Evolutionary conservation across 2,329 filamentous ascomycete species (phyloP).

Genomic region (Talaromyces verruculosus): DNA sequence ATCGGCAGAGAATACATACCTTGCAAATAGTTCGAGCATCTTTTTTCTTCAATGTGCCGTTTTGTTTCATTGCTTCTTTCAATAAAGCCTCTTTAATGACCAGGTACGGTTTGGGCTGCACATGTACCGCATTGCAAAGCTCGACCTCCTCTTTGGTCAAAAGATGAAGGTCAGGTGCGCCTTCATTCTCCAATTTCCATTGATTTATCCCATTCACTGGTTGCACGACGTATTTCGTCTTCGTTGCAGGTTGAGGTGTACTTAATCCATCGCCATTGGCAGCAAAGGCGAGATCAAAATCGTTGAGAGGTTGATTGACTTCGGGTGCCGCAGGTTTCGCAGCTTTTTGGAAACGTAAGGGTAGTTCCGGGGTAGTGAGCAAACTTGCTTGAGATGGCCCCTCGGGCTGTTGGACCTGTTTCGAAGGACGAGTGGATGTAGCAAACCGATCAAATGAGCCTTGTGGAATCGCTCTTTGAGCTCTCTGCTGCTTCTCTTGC

Average conservation of each 20-base stretch:
- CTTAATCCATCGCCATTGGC: conserved; percentile 47
- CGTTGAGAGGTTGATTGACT: conserved; percentile 45
- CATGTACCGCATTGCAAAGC: conserved; percentile 76
- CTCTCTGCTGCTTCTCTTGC: conserved; percentile 74
- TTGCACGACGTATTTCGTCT: conserved; percentile 55
- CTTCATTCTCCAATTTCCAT: conserved; percentile 70
- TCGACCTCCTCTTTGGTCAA: conserved; percentile 81
- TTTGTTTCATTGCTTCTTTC: conserved; percentile 84
- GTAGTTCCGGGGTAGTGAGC: conserved; percentile 75
- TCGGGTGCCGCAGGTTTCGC: conserved; percentile 29
- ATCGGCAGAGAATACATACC: conserved; percentile 34
- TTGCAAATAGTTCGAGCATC: conserved; percentile 81
- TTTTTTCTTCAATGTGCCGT: conserved; percentile 90
- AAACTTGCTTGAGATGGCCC: conserved; percentile 72
- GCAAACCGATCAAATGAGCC: conserved; percentile 85
- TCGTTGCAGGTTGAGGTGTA: conserved; percentile 31
- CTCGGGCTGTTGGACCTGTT: conserved; percentile 68
- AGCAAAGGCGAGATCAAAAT: conserved; percentile 55
- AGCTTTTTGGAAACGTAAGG: conserved; percentile 57
- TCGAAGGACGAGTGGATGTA: conserved; percentile 62
- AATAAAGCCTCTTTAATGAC: conserved; percentile 93
- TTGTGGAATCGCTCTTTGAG: conserved; percentile 65
- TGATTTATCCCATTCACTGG: conserved; percentile 48
- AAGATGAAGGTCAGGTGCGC: conserved; percentile 75
- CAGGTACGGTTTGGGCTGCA: conserved; percentile 92